phyloP scores from a whole-genome alignment of 2,329 filamentous ascomycete species.

The Alternaria gaisen region DNA sequence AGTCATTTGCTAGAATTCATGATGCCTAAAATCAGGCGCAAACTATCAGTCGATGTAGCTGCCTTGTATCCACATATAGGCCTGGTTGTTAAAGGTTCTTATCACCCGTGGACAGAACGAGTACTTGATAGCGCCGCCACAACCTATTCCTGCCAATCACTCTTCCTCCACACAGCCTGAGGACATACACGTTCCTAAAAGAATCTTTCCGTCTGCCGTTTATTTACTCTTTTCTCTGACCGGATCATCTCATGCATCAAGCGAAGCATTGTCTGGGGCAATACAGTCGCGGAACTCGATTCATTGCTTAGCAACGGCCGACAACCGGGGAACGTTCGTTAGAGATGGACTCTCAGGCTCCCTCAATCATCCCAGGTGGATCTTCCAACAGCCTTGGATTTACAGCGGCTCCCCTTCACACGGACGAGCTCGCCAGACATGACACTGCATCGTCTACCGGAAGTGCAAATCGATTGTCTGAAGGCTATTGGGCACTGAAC shows the following conservation, averaged over 20 bases:
- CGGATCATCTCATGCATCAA: conserved; percentile 19
- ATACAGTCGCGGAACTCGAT: conserved; percentile 12
- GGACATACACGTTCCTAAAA: not conserved
- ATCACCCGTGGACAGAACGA: not conserved
- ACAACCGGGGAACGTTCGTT: not conserved
- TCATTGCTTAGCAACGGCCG: conserved; percentile 7
- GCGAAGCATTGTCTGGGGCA: conserved; percentile 7
- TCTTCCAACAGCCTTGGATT: not conserved
- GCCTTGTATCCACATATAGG: not conserved
- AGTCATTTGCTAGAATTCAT: not conserved
- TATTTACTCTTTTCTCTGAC: conserved; percentile 2
- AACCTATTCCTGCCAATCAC: not conserved
- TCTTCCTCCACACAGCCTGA: not conserved
- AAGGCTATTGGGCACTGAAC: conserved; percentile 31
- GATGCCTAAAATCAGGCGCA: conserved; percentile 18
- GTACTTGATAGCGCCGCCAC: not conserved
- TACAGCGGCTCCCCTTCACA: not conserved
- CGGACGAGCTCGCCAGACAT: conserved; percentile 13
- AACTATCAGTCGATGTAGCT: not conserved
- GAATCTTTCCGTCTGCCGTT: not conserved
- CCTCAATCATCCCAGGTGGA: not conserved
- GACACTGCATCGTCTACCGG: conserved; percentile 30
- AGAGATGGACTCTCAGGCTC: conserved; percentile 16
- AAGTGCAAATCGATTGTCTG: conserved; percentile 27
- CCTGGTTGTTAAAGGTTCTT: conserved; percentile 1